Base-by-base conservation (phyloP, 768 basidiomycete genomes). In the Tricholoma furcatifolium region DNA sequence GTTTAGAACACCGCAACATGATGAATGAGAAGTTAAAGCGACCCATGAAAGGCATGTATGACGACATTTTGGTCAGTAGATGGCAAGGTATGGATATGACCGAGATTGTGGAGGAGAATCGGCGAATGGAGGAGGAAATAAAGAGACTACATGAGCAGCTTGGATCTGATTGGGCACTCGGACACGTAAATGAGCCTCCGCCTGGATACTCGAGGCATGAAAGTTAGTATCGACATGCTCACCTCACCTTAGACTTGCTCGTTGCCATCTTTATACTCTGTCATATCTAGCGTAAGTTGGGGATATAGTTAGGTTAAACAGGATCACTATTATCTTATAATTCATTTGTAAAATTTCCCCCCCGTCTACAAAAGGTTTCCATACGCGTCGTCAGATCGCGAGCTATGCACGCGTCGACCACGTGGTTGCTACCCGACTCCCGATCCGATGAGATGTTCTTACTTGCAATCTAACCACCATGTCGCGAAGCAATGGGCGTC, bases 401-500 rank as follows among this genome's bases (percentile, higher is more conserved):
- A n/a, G n/a, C n/a, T n/a, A n/a, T n/a, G n/a, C n/a, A 10, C 42
- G 50, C 36, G 50, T 12, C 18, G 4, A 18, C 32, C 50, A 56
- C 51, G 38, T 44, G 47, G 23, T 20, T 27, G 17, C 8, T 47
- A 47, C 46, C 36, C 50, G 53, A 43, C 7, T 39, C 39, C 50
- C 50, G 50, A 49, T 50, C 51, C 41, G 49, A 50, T 18, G 27
- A 30, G 35, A 40, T 6, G n/a, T 34, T 45, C 40, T 15, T 8
- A 7, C 31, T 27, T 41, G n/a, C 41, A 8, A 27, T 42, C 45
- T n/a, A 43, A 44, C 24, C 45, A 51, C 48, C 38, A 61, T 56
- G 54, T 54, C 58, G 43, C 45, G 54, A 47, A 65, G 60, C 53
- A 65, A 65, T 50, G 63, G 61, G 35, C 58, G 58, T n/a, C 63